A percentile compares a stretch with the other conserved stretches of the same genome.
Evolutionary conservation across 208 protist species (phyloP).

Genomic region (Acanthamoeba royreba): DNA sequence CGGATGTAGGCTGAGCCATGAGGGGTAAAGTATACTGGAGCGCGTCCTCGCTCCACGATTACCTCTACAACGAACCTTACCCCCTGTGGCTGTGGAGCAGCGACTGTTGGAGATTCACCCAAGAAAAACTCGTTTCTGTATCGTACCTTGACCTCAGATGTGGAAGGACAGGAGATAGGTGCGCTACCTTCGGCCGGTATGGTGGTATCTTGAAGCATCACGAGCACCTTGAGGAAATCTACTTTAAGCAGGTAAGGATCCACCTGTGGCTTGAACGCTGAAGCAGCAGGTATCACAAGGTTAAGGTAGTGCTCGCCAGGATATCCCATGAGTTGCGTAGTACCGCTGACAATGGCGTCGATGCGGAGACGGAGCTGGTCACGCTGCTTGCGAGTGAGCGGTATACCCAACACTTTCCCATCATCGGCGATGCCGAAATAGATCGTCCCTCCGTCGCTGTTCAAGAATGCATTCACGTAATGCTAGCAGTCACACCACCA

Average conservation of each 20-base stretch:
- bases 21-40: constrained; percentile 43
- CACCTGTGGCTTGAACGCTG: constrained; percentile 54
- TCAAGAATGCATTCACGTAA: constrained; percentile 62
- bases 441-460: constrained; percentile 49
- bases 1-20: neutral
- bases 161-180: neutral
- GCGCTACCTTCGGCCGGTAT: neutral
- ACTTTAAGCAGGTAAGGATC: constrained; percentile 34
- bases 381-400: constrained; percentile 15
- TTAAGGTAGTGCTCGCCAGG: neutral
- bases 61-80: neutral
- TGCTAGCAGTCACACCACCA: neutral
- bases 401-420: constrained; percentile 35
- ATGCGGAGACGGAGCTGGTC: constrained; percentile 52
- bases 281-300: neutral
- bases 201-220: neutral
- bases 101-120: too few relatives aligned
- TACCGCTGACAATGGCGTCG: constrained; percentile 43
- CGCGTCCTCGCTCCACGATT: constrained; percentile 24
- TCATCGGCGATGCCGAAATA: constrained; percentile 61
- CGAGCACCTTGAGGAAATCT: constrained; percentile 40
- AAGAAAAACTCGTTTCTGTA: neutral
- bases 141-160: neutral
- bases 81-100: neutral
- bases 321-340: neutral